Base-by-base conservation (phyloP, 2,329 filamentous ascomycete genomes). In the Emericellopsis atlantica region DNA sequence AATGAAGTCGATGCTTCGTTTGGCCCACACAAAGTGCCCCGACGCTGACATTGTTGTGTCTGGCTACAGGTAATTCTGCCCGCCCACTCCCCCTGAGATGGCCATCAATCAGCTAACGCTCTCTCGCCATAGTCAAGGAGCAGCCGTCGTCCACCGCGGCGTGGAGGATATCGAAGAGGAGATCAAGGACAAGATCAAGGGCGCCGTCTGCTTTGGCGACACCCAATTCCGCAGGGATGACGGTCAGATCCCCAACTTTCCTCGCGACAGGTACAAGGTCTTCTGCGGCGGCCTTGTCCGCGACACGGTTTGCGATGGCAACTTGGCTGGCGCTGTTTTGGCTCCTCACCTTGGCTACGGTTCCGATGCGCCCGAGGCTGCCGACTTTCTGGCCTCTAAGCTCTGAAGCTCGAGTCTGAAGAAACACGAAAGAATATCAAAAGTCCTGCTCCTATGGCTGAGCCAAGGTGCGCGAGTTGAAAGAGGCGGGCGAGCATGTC, bases 271-370 rank as follows among this genome's bases (percentile, higher is more conserved):
- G 48, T 59, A 57, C 42, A 55, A 58, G 39, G 58, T 64, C 47
- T 63, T 64, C 51, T 65, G 62, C 51, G 52, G 38, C 24, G 37
- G 37, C 58, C 60, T 45, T 11, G 40, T 15, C 37, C 59, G 60
- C 40, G 61, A 65, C 43, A 50, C 54, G 32, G 54, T 65, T 42
- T 64, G 62, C 50, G 45, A 45, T 5, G 60, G 60, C 38, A 57
- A 53, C 4, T 51, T 64, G 8, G 52, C 34, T 32, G 42, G 23
- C 3, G 42, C 50, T 29, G 55, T 63, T 9, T 54, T 55, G 36
- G 52, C 58, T 1, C 52, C 57, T 16, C 61, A 64, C 40, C 51
- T 63, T 43, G 53, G 58, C 43, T 65, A 65, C 46, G 48, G 55
- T 18, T 50, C 48, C 34, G 54, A 56, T 44, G 57, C 55, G 14